phyloP scores from a whole-genome alignment of 108 stramenopile genomes.

The Conticribra weissflogii region DNA sequence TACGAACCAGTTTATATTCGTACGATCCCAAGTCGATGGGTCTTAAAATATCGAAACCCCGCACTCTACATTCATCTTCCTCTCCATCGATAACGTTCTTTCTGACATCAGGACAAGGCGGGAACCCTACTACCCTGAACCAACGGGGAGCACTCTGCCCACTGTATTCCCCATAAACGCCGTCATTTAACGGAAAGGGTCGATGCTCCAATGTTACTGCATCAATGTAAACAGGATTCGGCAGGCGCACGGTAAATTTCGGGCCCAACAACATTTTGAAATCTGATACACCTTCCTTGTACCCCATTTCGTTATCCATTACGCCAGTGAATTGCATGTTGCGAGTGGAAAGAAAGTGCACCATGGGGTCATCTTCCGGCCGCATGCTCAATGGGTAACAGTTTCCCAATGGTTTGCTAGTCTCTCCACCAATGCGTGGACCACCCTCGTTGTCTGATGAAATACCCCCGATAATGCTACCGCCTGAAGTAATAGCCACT shows the following conservation, averaged over 20 bases:
- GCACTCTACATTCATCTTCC: conserved; percentile 35
- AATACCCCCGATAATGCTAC: conserved; percentile 4
- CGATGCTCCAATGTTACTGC: conserved; percentile 74
- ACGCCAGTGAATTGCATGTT: neutral
- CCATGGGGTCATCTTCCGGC: conserved; percentile 31
- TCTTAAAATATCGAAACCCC: conserved; percentile 61
- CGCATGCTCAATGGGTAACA: conserved; percentile 47
- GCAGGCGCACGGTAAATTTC: conserved; percentile 53
- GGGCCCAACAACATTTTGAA: conserved; percentile 22
- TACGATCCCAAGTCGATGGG: conserved; percentile 59
- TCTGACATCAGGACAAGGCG: conserved; percentile 52
- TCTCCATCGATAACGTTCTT: conserved; percentile 10
- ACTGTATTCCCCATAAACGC: conserved; percentile 13
- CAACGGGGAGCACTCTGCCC: conserved; percentile 65
- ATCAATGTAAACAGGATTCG: conserved; percentile 56
- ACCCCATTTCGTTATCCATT: neutral
- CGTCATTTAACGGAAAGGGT: conserved; percentile 35
- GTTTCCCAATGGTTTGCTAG: conserved; percentile 22
- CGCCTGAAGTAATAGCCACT: conserved; percentile 29
- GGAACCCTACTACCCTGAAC: conserved; percentile 66
- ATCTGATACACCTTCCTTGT: neutral
- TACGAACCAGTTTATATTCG: conserved; percentile 53
- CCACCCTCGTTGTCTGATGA: neutral
- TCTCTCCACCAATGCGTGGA: conserved; percentile 7
- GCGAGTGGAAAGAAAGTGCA: conserved; percentile 12